Evolutionary conservation across 2,329 filamentous ascomycete species (phyloP).

Genomic region (Aureobasidium sp.): DNA sequence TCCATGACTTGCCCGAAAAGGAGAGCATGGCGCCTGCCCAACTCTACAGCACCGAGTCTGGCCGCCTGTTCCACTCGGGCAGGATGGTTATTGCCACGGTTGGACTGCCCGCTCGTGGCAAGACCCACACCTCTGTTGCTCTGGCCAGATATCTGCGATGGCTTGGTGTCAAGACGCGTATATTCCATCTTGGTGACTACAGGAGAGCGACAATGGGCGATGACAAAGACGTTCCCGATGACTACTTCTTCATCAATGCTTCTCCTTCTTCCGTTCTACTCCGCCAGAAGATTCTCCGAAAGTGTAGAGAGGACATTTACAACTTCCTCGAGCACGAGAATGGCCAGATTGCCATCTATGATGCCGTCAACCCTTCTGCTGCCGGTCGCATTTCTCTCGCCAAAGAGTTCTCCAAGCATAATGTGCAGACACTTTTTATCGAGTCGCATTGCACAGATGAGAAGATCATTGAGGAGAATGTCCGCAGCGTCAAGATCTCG

Average conservation of each 20-base stretch:
- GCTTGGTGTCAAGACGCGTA: conserved; percentile 95
- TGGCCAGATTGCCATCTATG: conserved; percentile 95
- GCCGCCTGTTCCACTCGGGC: conserved; percentile 91
- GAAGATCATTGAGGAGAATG: conserved; percentile 89
- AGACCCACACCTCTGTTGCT: conserved; percentile 96
- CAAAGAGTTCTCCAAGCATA: conserved; percentile 96
- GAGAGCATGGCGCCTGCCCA: conserved; percentile 85
- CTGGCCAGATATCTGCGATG: conserved; percentile 90
- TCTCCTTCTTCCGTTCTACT: conserved; percentile 87
- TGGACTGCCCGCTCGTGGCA: conserved; percentile 85
- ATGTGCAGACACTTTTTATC: conserved; percentile 92
- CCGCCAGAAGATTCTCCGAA: conserved; percentile 93
- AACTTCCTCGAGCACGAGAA: conserved; percentile 95
- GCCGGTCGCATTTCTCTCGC: conserved; percentile 73
- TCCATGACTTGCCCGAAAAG: conserved; percentile 84
- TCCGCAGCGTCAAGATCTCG: conserved; percentile 93
- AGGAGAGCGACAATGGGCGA: conserved; percentile 81
- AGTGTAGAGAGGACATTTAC: conserved; percentile 94
- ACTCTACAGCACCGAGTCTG: conserved; percentile 96
- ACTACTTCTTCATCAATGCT: conserved; percentile 96
- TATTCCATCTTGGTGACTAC: conserved; percentile 96
- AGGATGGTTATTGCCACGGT: conserved; percentile 97
- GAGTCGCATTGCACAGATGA: conserved; percentile 94
- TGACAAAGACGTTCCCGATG: conserved; percentile 78
- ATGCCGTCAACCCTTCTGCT: conserved; percentile 89